phyloP scores from a whole-genome alignment of 768 basidiomycete genomes.

The Pisolithus tinctorius region DNA sequence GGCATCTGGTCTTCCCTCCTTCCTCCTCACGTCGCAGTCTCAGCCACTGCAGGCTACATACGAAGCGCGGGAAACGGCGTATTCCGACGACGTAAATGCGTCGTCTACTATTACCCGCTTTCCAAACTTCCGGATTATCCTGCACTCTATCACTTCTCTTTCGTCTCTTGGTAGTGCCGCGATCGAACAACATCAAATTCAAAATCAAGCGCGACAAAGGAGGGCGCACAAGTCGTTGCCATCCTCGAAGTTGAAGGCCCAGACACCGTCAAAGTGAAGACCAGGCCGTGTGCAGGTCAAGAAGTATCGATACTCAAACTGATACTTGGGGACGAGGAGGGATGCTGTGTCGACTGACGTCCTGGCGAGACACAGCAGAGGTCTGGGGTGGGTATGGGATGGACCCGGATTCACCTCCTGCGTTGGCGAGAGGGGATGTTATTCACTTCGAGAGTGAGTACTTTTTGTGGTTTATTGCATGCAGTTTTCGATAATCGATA shows the following conservation, averaged over 20 bases:
- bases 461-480: background rate
- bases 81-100: constrained; percentile 39
- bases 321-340: constrained; percentile 25
- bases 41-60: constrained; percentile 20
- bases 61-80: constrained; percentile 42
- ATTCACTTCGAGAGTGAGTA: constrained; percentile 63
- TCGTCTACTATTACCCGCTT: constrained; percentile 47
- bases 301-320: constrained; percentile 63
- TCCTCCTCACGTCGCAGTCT: constrained; percentile 23
- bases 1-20: constrained; percentile 11
- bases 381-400: too few species aligned
- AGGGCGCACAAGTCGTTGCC: constrained; percentile 53
- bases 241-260: constrained; percentile 75
- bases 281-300: constrained; percentile 62
- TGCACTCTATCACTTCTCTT: constrained; percentile 52
- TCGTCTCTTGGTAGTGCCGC: constrained; percentile 28
- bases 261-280: constrained; percentile 58
- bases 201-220: background rate
- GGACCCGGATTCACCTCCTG: constrained; percentile 17
- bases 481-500: background rate
- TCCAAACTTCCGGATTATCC: constrained; percentile 67
- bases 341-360: too few species aligned
- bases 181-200: background rate
- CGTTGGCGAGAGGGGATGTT: constrained; percentile 62
- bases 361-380: too few species aligned